These are phyloP conservation scores for Taxillus chinensis DNA, from an alignment of 164 flowering plant species.

Conservation along the genomic window DNA sequence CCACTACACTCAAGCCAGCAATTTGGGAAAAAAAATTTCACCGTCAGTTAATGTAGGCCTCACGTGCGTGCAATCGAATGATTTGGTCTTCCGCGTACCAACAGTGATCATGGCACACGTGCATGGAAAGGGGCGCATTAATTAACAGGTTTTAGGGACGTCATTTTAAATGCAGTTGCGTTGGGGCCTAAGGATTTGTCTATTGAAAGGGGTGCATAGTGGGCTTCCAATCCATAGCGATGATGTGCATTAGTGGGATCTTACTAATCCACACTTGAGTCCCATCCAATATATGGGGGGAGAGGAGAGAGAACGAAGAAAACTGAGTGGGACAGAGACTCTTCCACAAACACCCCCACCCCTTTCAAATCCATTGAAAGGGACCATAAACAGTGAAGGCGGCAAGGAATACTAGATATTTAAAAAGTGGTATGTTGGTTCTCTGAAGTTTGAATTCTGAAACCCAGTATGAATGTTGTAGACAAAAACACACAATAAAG, in stretches of 20 bases:
- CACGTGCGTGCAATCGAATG: conserved; percentile 19
- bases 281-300: conserved; percentile 9
- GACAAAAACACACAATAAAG: no score
- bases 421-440: no score
- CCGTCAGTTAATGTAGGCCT: no score
- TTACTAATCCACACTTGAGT: conserved; percentile 21
- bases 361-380: no score
- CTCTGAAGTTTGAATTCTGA: no score
- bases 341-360: not conserved
- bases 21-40: no score
- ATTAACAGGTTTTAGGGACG: conserved; percentile 5
- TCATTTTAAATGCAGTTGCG: conserved; percentile 11
- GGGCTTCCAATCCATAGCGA: conserved; percentile 13
- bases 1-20: no score
- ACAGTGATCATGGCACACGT: conserved; percentile 45
- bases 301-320: not conserved
- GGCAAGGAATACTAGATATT: no score
- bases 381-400: no score
- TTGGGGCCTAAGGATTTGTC: conserved; percentile 20
- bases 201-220: conserved; percentile 28
- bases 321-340: conserved; percentile 1
- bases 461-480: no score
- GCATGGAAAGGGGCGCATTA: conserved; percentile 11
- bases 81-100: conserved; percentile 22
- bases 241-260: conserved; percentile 26